These are phyloP conservation scores for Alternaria brassicicola DNA, from an alignment of 2,329 filamentous ascomycete species.

Conservation along the genomic window DNA sequence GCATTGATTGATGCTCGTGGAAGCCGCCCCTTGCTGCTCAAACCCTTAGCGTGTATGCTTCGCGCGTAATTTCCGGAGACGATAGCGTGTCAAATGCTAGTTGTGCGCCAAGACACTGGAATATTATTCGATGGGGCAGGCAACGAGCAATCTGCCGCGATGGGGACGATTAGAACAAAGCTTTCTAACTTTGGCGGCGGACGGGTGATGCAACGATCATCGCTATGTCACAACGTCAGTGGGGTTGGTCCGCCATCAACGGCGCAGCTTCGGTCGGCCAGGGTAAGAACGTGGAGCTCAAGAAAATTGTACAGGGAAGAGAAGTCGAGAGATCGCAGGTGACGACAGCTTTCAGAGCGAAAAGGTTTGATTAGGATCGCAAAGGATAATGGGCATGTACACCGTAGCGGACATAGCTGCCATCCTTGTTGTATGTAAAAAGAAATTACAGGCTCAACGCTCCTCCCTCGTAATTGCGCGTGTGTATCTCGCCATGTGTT, in stretches of 20 bases:
- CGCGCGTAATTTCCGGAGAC: slow-evolving; percentile 6
- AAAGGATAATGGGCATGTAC: slow-evolving; percentile 4
- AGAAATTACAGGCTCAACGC: slow-evolving; percentile 22
- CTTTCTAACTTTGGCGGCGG: slow-evolving; percentile 1
- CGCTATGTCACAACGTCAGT: slow-evolving; percentile 14
- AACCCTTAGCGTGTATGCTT: neutral
- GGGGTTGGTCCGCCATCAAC: slow-evolving; percentile 2
- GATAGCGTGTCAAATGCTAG: slow-evolving; percentile 1
- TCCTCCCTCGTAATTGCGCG: slow-evolving; percentile 20
- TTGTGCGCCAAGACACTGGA: slow-evolving; percentile 5
- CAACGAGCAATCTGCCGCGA: slow-evolving; percentile 1
- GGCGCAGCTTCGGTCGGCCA: slow-evolving; percentile 12
- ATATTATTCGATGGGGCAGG: slow-evolving; percentile 7
- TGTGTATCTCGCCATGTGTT: slow-evolving; percentile 27
- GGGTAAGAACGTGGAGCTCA: slow-evolving; percentile 6
- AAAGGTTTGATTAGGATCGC: slow-evolving; percentile 18
- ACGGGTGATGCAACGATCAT: slow-evolving; percentile 1
- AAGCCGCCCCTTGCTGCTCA: neutral
- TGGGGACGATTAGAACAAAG: slow-evolving; percentile 1
- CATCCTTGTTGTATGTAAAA: slow-evolving; percentile 22
- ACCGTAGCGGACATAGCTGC: slow-evolving; percentile 8
- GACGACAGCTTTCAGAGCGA: slow-evolving; percentile 3
- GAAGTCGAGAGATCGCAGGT: neutral
- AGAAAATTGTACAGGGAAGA: slow-evolving; percentile 13
- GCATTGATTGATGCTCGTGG: neutral